Evolutionary conservation across 2,329 filamentous ascomycete genomes (phyloP), one percentile per base, ranked within the genome.

Genomic region (Magnaporthales sp.): DNA sequence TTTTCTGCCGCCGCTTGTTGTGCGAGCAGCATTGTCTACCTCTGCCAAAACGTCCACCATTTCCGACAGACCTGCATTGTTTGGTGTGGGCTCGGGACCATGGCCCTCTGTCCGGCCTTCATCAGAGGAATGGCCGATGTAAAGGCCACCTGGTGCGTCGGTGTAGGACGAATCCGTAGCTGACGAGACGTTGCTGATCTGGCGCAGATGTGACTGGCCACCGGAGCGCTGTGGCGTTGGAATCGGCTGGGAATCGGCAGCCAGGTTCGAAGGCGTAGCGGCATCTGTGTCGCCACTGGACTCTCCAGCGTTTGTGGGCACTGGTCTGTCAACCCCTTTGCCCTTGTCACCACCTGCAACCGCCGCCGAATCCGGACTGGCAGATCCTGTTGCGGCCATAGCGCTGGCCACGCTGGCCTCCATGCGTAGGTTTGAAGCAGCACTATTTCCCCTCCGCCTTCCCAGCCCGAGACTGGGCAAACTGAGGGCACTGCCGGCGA

Each of bases 111-210:
- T n/a, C 0, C 85, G 83, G 60, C 83, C 75, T 5, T 81, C 79
- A 4, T 75, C 67, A 11, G 76, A 75, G 0, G 75, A 77, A 1
- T 74, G 75, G 1, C 76, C 77, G 3, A 71, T 75, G 69, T 80
- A 84, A 72, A 83, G 89, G 31, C 80, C 84, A 1, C 81, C 80
- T 1, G 82, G 80, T 32, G 89, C 91, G 64, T 94, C 92, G 0
- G 87, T 81, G 13, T 89, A 81, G 0, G 92, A 96, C 0, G 93
- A 96, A 9, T 89, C 88, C n/a, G 65, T 46, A 0, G 91, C 86
- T 0, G 93, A 96, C 0, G 93, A 97, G 1, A 92, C 90, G 71
- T 90, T 96, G 69, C 92, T 96, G 77, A 95, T 88, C 71, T 96
- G 90, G 27, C 92, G 87, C 22, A 95, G 80, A 74, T 93, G 89